Percentiles rank a stretch among this genome's conserved stretches.
These are phyloP conservation scores for Termitomyces sp. DNA, from an alignment of 768 basidiomycete species.

Conservation along the genomic window DNA sequence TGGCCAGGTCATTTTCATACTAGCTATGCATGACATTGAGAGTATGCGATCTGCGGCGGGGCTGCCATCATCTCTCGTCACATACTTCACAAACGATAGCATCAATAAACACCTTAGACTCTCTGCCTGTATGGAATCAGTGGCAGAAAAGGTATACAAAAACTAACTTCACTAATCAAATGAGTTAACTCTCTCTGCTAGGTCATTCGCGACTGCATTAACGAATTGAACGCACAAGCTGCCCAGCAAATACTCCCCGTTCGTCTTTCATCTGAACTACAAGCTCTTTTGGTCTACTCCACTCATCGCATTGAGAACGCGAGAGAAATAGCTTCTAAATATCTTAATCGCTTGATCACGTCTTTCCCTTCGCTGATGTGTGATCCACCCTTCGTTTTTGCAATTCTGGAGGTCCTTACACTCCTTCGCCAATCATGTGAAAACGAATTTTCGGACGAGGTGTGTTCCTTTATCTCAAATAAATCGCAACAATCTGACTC, in stretches of 20 bases:
- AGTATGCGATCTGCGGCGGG: conserved; percentile 78
- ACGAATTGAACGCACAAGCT: conserved; percentile 67
- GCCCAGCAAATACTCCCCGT: conserved; percentile 74
- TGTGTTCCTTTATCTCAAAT: conserved; percentile 21
- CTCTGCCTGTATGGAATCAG: conserved; percentile 73
- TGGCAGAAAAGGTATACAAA: conserved; percentile 69
- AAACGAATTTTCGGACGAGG: conserved; percentile 90
- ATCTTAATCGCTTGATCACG: conserved; percentile 77
- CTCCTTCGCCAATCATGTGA: conserved; percentile 84
- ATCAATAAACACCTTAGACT: conserved; percentile 69
- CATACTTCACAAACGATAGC: conserved; percentile 85
- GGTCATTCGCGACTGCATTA: conserved; percentile 76
- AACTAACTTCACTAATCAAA: not conserved
- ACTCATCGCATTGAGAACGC: conserved; percentile 81
- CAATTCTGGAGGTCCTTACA: conserved; percentile 88
- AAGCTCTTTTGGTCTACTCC: conserved; percentile 66
- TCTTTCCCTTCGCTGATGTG: conserved; percentile 96
- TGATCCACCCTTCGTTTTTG: conserved; percentile 78
- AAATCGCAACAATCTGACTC: not conserved
- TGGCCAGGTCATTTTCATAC: conserved; percentile 80
- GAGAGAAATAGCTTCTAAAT: conserved; percentile 76
- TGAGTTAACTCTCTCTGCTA: conserved; percentile 21
- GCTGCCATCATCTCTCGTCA: conserved; percentile 72
- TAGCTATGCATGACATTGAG: conserved; percentile 86
- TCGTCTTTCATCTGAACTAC: conserved; percentile 66